Conservation (phyloP, 1,284 basidiomycete species). For the Pseudozyma hubeiensis region DNA sequence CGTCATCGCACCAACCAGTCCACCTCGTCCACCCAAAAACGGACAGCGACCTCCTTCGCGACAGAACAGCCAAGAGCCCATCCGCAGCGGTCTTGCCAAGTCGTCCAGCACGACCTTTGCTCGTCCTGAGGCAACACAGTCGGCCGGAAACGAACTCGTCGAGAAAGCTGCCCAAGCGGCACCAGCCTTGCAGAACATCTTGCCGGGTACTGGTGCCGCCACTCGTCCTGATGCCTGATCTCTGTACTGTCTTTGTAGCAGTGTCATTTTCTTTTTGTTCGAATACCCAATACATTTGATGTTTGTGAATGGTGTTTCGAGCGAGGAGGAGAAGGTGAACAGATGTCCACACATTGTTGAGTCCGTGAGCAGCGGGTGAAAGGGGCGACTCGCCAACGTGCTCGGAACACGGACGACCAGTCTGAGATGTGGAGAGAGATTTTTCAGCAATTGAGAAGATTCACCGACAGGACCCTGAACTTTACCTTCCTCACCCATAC, state of each 20-base stretch:
- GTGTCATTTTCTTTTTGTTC: conserved; percentile 5
- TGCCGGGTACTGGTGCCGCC: conserved; percentile 33
- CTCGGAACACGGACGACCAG: conserved; percentile 10
- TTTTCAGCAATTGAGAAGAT: conserved; percentile 12
- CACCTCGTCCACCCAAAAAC: conserved; percentile 44
- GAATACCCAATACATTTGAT: conserved; percentile 19
- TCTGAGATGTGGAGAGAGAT: conserved; percentile 14
- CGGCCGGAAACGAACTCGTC: background rate
- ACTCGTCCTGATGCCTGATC: conserved; percentile 14
- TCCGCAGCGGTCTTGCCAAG: conserved; percentile 13
- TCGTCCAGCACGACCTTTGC: conserved; percentile 7
- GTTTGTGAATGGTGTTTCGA: background rate
- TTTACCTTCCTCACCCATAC: no score
- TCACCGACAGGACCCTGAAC: conserved; percentile 1
- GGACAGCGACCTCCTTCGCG: conserved; percentile 39
- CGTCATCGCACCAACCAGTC: conserved; percentile 11
- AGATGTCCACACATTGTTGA: background rate
- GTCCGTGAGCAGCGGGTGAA: background rate
- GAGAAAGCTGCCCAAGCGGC: conserved; percentile 23
- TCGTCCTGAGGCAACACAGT: background rate
- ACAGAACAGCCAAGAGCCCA: conserved; percentile 36
- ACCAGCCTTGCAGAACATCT: conserved; percentile 35
- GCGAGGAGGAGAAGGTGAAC: background rate
- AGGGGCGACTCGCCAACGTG: background rate
- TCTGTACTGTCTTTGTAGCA: background rate